Percentiles rank a stretch among this genome's conserved stretches.
phyloP scores from a whole-genome alignment of 1,284 basidiomycete genomes.

The Psilocybe mexicana region DNA sequence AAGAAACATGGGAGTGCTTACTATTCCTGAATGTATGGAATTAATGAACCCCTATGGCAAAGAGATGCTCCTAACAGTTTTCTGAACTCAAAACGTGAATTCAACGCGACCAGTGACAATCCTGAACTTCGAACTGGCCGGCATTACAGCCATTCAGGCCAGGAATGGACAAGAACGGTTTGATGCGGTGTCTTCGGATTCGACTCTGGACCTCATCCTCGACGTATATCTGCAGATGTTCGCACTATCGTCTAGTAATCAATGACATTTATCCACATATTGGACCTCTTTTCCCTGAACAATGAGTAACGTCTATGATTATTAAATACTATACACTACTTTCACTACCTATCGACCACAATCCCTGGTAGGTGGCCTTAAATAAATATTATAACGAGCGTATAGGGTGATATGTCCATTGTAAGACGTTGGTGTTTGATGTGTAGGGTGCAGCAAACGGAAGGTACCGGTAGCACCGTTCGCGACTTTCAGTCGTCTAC shows the following conservation, averaged over 20 bases:
- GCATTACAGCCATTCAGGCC: constrained; percentile 67
- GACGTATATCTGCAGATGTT: constrained; percentile 73
- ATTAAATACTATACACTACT: constrained; percentile 1
- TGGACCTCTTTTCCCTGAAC: background rate
- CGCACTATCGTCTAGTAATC: background rate
- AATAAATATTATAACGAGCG: constrained; percentile 7
- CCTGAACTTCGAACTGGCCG: constrained; percentile 43
- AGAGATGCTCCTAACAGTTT: background rate
- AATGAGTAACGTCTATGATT: background rate
- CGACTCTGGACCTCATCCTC: constrained; percentile 72
- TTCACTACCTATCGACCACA: background rate
- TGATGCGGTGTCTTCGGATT: constrained; percentile 59
- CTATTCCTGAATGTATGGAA: background rate
- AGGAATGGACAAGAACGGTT: constrained; percentile 81
- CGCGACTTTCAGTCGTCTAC: constrained; percentile 39
- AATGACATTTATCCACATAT: too few species aligned
- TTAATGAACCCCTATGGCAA: background rate
- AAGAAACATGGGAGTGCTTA: background rate
- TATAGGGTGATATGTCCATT: background rate
- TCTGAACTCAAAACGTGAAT: background rate
- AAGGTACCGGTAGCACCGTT: too few species aligned
- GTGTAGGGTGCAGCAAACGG: background rate
- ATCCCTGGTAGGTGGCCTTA: background rate
- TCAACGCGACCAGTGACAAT: background rate
- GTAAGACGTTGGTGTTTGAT: background rate